Conservation (phyloP, 495 filamentous ascomycete genomes). For the Penicillium odoratum region DNA sequence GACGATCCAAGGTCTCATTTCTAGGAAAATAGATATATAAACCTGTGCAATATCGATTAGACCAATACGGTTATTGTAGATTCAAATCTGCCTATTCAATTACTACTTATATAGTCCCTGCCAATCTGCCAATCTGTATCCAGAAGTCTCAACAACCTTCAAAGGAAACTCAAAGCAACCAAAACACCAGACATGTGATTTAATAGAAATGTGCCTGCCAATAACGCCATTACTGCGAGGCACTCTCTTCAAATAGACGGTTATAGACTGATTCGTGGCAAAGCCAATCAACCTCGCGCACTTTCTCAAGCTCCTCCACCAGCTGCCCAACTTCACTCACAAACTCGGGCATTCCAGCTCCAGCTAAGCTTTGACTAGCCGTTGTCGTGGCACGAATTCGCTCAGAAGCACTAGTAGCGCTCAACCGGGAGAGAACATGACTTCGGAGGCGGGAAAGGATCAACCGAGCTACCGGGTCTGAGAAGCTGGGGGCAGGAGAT, state of each 20-base stretch:
- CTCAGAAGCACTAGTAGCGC: slow-evolving; percentile 74
- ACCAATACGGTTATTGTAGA: not conserved
- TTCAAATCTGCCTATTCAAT: not conserved
- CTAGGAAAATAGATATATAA: too few species aligned
- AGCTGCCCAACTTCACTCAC: slow-evolving; percentile 79
- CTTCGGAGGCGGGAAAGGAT: slow-evolving; percentile 71
- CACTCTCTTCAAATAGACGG: slow-evolving; percentile 48
- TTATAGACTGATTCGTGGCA: slow-evolving; percentile 84
- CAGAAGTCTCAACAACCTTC: not conserved
- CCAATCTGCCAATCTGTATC: slow-evolving; percentile 14
- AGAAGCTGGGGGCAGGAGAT: slow-evolving; percentile 42
- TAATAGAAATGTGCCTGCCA: slow-evolving; percentile 1
- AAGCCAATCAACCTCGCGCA: slow-evolving; percentile 76
- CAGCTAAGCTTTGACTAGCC: slow-evolving; percentile 78
- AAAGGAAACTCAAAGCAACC: not conserved
- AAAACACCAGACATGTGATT: slow-evolving; percentile 3
- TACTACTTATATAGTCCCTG: slow-evolving; percentile 11
- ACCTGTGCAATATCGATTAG: not conserved
- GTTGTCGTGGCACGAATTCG: slow-evolving; percentile 76
- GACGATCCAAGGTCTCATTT: too few species aligned
- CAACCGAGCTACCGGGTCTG: slow-evolving; percentile 79
- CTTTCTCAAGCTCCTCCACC: slow-evolving; percentile 73
- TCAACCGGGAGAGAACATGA: slow-evolving; percentile 75
- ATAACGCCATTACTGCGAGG: slow-evolving; percentile 19
- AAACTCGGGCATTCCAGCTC: slow-evolving; percentile 83